Percentiles rank a stretch among this genome's conserved stretches.
Evolutionary conservation across 2,329 filamentous ascomycete genomes (phyloP).

Genomic region (Verticillium klebahnii): DNA sequence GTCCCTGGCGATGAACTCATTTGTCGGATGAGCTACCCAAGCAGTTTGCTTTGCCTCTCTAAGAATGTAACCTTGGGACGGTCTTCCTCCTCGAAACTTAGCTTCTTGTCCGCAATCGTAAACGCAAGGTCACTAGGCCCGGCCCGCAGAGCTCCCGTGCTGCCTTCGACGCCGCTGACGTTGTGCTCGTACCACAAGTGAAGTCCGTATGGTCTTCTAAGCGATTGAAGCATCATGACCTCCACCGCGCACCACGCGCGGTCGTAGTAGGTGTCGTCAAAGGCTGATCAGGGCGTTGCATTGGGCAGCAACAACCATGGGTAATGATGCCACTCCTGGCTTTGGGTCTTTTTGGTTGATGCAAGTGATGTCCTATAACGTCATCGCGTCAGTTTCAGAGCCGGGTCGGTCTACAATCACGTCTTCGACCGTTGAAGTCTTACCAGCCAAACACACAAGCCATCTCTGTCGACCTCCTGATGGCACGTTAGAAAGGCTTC

Average conservation of each 20-base stretch:
- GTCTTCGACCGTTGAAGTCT: neutral
- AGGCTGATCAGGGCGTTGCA: conserved; percentile 35
- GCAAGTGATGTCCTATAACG: conserved; percentile 26
- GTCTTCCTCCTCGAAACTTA: conserved; percentile 18
- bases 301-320: conserved; percentile 29
- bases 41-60: conserved; percentile 18
- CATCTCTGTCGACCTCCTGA: conserved; percentile 15
- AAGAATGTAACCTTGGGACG: conserved; percentile 18
- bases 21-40: conserved; percentile 7
- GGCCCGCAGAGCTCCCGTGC: neutral
- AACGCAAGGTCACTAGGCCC: conserved; percentile 7
- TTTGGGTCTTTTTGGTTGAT: conserved; percentile 28
- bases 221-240: conserved; percentile 23
- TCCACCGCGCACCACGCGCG: conserved; percentile 34
- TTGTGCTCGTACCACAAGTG: conserved; percentile 25
- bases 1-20: neutral
- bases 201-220: conserved; percentile 22
- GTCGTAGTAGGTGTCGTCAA: conserved; percentile 25
- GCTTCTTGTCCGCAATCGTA: conserved; percentile 9
- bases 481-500: conserved; percentile 21
- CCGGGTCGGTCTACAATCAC: neutral
- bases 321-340: conserved; percentile 27
- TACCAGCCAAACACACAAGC: conserved; percentile 21
- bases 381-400: neutral
- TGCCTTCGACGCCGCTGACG: neutral